Evolutionary conservation across 192 early-diverging fungal genomes (phyloP).

Genomic region (Spizellomyces punctatus): DNA sequence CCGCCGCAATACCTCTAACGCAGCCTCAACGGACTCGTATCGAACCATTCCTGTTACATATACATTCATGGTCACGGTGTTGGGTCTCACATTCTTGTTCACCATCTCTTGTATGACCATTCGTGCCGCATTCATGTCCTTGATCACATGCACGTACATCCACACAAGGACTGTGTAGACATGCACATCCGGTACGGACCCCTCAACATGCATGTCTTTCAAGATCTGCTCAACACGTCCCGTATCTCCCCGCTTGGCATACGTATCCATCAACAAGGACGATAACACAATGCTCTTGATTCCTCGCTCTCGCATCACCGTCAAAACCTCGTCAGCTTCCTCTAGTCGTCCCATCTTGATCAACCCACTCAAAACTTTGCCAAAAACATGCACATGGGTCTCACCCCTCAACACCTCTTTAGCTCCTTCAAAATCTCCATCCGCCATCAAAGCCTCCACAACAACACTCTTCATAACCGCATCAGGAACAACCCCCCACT

Average conservation of each 20-base stretch:
- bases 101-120: slow-evolving; percentile 2
- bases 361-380: not conserved
- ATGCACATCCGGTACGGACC: slow-evolving; percentile 1
- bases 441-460: not conserved
- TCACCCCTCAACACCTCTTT: not conserved
- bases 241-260: slow-evolving; percentile 10
- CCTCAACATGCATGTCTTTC: not conserved
- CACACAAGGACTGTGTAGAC: slow-evolving; percentile 23
- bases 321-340: not conserved
- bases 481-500: slow-evolving; percentile 4
- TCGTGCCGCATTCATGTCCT: not conserved
- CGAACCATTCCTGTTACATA: slow-evolving; percentile 8
- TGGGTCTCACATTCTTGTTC: not conserved
- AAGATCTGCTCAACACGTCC: not conserved
- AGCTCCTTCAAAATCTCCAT: too few species aligned
- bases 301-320: not conserved
- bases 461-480: not conserved
- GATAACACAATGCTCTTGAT: not conserved
- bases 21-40: slow-evolving; percentile 1
- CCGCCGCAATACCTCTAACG: not conserved
- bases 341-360: not conserved
- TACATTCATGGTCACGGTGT: slow-evolving; percentile 1
- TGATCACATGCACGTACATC: slow-evolving; percentile 1
- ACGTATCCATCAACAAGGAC: slow-evolving; percentile 20
- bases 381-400: not conserved